These are phyloP conservation scores for Zygotorulaspora florentina DNA, from an alignment of 805 yeast species.

Conservation along the genomic window DNA sequence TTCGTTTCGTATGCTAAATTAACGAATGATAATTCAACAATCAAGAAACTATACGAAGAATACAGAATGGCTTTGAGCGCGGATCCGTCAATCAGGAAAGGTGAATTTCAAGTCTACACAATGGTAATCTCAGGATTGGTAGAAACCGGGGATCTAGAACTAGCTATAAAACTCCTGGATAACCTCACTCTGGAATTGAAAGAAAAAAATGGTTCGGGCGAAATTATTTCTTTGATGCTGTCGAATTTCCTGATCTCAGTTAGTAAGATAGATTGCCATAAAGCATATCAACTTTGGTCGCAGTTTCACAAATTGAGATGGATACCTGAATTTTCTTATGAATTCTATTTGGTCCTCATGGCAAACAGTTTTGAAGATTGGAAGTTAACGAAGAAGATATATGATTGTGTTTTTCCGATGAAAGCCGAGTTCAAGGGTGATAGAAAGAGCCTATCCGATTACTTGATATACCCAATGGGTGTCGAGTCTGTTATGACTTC, in stretches of 20 bases:
- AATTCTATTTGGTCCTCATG: constrained; percentile 36
- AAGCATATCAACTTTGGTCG: constrained; percentile 37
- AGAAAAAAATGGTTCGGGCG: constrained; percentile 32
- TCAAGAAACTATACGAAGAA: constrained; percentile 40
- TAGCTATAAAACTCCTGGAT: constrained; percentile 57
- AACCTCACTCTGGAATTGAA: constrained; percentile 45
- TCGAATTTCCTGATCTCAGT: constrained; percentile 43
- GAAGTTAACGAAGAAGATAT: constrained; percentile 33
- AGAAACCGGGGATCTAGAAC: constrained; percentile 43
- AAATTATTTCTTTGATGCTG: constrained; percentile 40
- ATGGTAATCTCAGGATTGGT: constrained; percentile 50
- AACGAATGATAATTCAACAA: constrained; percentile 37
- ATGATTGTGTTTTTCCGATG: constrained; percentile 38
- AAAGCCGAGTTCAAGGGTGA: constrained; percentile 17
- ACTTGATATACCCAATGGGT: constrained; percentile 26
- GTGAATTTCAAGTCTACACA: constrained; percentile 49
- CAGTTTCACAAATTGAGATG: constrained; percentile 37
- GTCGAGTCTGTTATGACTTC: constrained; percentile 24
- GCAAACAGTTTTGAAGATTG: constrained; percentile 36
- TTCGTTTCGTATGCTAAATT: constrained; percentile 40
- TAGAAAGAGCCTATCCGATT: constrained; percentile 16
- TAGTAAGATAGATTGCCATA: constrained; percentile 33
- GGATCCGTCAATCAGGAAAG: constrained; percentile 23
- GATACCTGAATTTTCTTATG: constrained; percentile 41
- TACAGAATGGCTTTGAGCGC: constrained; percentile 27